These are phyloP conservation scores for Irpex lacteus DNA, from an alignment of 1,284 basidiomycete genomes.

Conservation along the genomic window DNA sequence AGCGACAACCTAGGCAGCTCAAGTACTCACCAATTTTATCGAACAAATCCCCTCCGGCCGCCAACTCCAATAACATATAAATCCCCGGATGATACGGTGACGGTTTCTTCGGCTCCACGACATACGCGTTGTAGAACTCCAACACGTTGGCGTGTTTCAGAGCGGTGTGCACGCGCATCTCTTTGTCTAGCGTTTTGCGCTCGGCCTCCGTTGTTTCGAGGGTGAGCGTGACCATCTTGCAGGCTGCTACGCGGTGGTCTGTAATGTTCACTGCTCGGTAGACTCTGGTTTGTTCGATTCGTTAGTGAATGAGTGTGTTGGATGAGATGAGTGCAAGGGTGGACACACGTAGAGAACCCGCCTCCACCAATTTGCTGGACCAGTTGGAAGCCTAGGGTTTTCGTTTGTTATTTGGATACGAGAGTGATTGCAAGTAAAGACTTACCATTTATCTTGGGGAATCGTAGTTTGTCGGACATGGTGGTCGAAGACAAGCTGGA, in stretches of 20 bases:
- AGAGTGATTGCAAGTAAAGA: not conserved
- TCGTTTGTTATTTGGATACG: not conserved
- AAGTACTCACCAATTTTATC: slow-evolving; percentile 86
- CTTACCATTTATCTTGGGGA: not conserved
- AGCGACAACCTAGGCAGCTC: too few relatives aligned
- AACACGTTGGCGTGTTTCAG: slow-evolving; percentile 85
- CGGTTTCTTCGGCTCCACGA: slow-evolving; percentile 53
- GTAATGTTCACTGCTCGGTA: slow-evolving; percentile 75
- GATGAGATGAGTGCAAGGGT: not conserved
- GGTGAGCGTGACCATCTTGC: slow-evolving; percentile 77
- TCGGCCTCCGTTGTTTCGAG: slow-evolving; percentile 57
- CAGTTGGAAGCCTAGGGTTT: slow-evolving; percentile 56
- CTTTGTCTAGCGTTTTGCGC: slow-evolving; percentile 85
- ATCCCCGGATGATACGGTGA: slow-evolving; percentile 67
- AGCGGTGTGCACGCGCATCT: slow-evolving; percentile 87
- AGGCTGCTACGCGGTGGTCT: slow-evolving; percentile 73
- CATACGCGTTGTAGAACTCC: slow-evolving; percentile 77
- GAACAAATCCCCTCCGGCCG: slow-evolving; percentile 93
- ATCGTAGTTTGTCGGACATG: not conserved
- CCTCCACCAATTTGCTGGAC: slow-evolving; percentile 80
- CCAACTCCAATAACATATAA: slow-evolving; percentile 93
- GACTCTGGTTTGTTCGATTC: slow-evolving; percentile 49
- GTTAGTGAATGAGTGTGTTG: not conserved
- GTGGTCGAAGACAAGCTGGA: not conserved
- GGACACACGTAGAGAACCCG: slow-evolving; percentile 74